These are phyloP conservation scores for Phaffia rhodozyma DNA, from an alignment of 1,284 basidiomycete genomes.

Conservation along the genomic window DNA sequence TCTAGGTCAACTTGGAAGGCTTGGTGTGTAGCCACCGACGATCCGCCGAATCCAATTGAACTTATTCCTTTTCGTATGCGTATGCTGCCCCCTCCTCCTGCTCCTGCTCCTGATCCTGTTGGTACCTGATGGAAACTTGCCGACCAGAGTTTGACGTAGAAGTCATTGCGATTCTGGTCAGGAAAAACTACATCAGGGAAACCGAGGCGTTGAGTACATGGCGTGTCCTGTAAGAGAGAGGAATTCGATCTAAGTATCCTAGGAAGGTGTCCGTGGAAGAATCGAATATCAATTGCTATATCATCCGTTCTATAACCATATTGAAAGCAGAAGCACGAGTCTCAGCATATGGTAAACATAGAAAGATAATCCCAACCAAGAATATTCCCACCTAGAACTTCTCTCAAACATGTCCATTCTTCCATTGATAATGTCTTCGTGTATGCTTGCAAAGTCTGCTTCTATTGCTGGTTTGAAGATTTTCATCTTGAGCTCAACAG, in stretches of 20 bases:
- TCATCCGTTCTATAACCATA: conserved; percentile 53
- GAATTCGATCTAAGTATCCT: conserved; percentile 74
- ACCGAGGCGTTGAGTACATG: conserved; percentile 75
- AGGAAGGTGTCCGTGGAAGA: conserved; percentile 68
- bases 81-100: conserved; percentile 35
- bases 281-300: conserved; percentile 76
- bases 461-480: conserved; percentile 80
- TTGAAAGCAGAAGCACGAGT: background rate
- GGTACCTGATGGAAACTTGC: conserved; percentile 50
- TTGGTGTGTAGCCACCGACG: conserved; percentile 20
- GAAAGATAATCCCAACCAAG: background rate
- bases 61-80: conserved; percentile 36
- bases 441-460: conserved; percentile 76
- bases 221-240: conserved; percentile 68
- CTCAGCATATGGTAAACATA: conserved; percentile 1
- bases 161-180: conserved; percentile 79
- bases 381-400: conserved; percentile 51
- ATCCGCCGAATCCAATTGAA: conserved; percentile 45
- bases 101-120: conserved; percentile 38
- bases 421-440: conserved; percentile 82
- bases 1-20: conserved; percentile 63
- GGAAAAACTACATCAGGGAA: conserved; percentile 96
- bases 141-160: conserved; percentile 73
- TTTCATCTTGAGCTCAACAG: conserved; percentile 71
- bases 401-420: conserved; percentile 73